phyloP scores from a whole-genome alignment of 176 grass and related monocot genomes.

The Oryza rufipogon region DNA sequence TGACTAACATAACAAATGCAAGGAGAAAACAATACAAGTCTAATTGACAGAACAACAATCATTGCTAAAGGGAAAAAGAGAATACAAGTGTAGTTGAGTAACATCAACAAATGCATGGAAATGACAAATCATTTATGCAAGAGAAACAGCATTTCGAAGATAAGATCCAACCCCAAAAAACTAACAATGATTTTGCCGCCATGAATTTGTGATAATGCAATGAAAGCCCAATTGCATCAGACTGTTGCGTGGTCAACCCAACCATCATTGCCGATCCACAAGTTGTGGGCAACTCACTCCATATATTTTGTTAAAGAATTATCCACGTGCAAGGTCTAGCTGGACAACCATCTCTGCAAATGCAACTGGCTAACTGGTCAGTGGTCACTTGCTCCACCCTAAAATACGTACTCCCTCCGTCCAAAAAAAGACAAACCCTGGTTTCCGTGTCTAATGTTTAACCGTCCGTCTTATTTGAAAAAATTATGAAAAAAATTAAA shows the following conservation, averaged over 20 bases:
- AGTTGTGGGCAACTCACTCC: neutral
- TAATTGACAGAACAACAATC: neutral
- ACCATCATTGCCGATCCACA: neutral
- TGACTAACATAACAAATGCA: neutral
- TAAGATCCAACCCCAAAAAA: constrained; percentile 6
- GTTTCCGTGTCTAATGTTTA: no score
- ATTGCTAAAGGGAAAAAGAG: constrained; percentile 5
- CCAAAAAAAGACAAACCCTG: no score
- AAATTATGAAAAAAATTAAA: no score
- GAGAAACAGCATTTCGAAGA: neutral
- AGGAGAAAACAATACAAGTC: neutral
- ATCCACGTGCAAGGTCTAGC: neutral
- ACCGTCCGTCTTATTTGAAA: no score
- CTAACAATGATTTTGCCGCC: neutral
- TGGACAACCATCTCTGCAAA: neutral
- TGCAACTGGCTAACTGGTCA: neutral
- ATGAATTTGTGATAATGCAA: neutral
- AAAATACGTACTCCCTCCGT: no score
- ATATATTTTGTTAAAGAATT: neutral
- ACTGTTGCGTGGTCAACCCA: constrained; percentile 1
- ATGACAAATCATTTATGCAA: constrained; percentile 1
- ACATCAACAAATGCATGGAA: neutral
- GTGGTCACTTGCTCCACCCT: neutral
- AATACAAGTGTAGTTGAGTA: neutral
- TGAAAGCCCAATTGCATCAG: neutral